A percentile compares a stretch with the other conserved stretches of the same genome.
Evolutionary conservation across 345 rosid genomes (phyloP).

Genomic region (Salix caprea): DNA sequence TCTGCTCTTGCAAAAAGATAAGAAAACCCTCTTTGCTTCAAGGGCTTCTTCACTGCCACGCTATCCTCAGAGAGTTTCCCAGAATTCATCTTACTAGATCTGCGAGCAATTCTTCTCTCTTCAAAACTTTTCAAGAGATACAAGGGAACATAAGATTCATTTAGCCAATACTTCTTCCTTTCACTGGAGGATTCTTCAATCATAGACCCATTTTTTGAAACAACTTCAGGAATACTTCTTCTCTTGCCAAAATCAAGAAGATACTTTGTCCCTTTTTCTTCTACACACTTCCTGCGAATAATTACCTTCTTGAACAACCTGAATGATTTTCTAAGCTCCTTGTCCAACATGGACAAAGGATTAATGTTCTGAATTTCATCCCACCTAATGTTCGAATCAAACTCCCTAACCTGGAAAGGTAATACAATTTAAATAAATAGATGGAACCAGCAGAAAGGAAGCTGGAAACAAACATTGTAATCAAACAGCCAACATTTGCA

Average conservation of each 20-base stretch:
- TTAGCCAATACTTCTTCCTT: slow-evolving; percentile 87
- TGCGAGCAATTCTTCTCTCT: slow-evolving; percentile 78
- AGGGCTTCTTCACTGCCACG: slow-evolving; percentile 31
- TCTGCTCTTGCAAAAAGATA: slow-evolving; percentile 80
- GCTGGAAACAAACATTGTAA: neutral
- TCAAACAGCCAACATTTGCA: neutral
- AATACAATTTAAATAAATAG: slow-evolving; percentile 10
- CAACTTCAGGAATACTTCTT: slow-evolving; percentile 74
- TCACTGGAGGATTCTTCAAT: slow-evolving; percentile 85
- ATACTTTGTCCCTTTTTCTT: slow-evolving; percentile 58
- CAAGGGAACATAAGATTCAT: slow-evolving; percentile 73
- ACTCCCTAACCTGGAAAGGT: slow-evolving; percentile 74
- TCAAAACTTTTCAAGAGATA: slow-evolving; percentile 89
- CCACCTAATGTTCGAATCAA: slow-evolving; percentile 78
- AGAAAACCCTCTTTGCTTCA: slow-evolving; percentile 55
- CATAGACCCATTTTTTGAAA: slow-evolving; percentile 54
- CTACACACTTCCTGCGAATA: slow-evolving; percentile 66
- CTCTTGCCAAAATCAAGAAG: slow-evolving; percentile 99
- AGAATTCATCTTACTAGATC: slow-evolving; percentile 39
- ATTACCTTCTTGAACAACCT: slow-evolving; percentile 83
- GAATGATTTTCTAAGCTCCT: slow-evolving; percentile 65
- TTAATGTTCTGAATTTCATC: slow-evolving; percentile 76
- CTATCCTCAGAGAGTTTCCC: slow-evolving; percentile 36
- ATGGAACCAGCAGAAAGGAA: neutral
- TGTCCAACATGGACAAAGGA: slow-evolving; percentile 51